Base-by-base conservation (phyloP, 2,329 filamentous ascomycete species). In the Purpureocillium lavendulum region DNA sequence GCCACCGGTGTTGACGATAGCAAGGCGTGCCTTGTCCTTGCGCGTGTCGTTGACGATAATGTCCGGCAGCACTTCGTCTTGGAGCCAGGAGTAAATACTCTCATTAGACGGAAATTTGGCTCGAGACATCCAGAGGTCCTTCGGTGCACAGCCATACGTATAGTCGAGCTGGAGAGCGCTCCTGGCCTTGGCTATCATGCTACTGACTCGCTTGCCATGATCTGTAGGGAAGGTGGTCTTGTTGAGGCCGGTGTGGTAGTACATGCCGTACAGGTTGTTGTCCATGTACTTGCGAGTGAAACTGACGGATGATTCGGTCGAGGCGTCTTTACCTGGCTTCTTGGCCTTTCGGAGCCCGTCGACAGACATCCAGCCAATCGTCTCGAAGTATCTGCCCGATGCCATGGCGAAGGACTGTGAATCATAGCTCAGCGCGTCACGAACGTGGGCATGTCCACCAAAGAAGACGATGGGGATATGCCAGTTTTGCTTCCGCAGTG, bases 331-430 rank as follows among this genome's bases (percentile, higher is more conserved):
- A 3, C 56, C 17, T 37, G 42, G 3, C 29, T 50, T 49, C 36
- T 56, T 53, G 11, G 51, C 54, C 47, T 65, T 26, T 10, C 10
- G 66, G 40, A 76, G 50, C 26, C 87, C 87, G 41, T 82, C 73
- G 34, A 96, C 79, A 0, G 88, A 94, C 75, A 92, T 80, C 74
- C 92, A 97, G 2, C 90, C 90, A 36, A 97, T 82, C 0, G 90
- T 96, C 66, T 97, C 90, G 69, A 96, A 84, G 60, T 96, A 97
- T 1, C 90, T 77, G 4, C 90, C 90, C 50, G 86, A 92, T 31
- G 88, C 88, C 5, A 97, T 68, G 1, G 82, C 89, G 45, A 84
- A 81, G 0, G 89, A 79, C 39, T 79, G 81, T 30, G 75, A 73
- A 59, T 96, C 90, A 52, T 87, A 96, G 43, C 74, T 77, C 31